phyloP scores from a whole-genome alignment of 179 eudicot species.

The Dionaea muscipula region DNA sequence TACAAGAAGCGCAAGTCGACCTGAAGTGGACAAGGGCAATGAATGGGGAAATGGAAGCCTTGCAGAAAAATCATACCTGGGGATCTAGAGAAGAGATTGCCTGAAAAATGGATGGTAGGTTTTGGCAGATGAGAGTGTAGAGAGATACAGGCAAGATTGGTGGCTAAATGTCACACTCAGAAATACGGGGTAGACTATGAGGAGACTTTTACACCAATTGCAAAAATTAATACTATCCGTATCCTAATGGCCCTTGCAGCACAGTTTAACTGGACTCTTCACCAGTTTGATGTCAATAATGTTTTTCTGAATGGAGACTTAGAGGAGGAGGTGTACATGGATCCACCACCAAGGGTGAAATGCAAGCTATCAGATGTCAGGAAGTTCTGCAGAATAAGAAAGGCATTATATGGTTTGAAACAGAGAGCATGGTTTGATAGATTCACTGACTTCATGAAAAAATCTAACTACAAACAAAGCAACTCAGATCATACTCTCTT shows the following conservation, averaged over 20 bases:
- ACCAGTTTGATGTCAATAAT: neutral
- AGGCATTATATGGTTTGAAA: neutral
- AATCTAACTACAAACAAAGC: neutral
- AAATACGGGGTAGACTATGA: neutral
- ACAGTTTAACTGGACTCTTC: neutral
- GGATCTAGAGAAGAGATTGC: neutral
- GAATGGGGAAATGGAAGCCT: neutral
- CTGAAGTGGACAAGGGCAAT: neutral
- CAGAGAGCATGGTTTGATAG: neutral
- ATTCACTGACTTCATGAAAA: neutral
- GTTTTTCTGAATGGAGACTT: neutral
- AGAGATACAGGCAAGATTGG: neutral
- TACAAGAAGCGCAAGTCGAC: neutral
- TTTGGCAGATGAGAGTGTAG: neutral
- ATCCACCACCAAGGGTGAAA: neutral
- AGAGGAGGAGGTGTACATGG: slow-evolving; percentile 1
- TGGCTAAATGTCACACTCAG: neutral
- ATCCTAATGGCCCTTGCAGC: neutral
- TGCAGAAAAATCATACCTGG: neutral
- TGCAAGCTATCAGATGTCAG: too few species aligned
- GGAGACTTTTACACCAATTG: neutral
- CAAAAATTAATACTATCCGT: neutral
- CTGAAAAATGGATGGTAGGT: neutral
- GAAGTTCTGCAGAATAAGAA: neutral
- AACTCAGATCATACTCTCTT: neutral